Conservation (phyloP, 2,329 filamentous ascomycete genomes). For the Calonectria multiphialidica region DNA sequence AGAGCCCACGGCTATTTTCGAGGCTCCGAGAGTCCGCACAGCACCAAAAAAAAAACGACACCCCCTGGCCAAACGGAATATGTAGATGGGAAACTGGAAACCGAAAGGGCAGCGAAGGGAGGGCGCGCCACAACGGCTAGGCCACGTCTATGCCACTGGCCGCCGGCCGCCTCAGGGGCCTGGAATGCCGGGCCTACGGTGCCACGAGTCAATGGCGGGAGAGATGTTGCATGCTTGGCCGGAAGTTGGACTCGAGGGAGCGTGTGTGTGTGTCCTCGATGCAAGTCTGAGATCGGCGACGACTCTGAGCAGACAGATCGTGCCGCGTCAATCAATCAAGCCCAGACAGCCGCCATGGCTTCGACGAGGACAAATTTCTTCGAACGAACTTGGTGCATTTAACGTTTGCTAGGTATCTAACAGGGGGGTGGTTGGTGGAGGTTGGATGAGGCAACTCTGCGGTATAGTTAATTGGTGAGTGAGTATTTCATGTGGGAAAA, state of each 20-base stretch:
- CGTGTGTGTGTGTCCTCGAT: neutral
- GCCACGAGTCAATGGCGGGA: slow-evolving; percentile 12
- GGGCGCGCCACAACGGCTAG: slow-evolving; percentile 13
- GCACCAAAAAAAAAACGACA: neutral
- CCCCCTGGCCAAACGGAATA: neutral
- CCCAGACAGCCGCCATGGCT: neutral
- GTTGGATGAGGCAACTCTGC: neutral
- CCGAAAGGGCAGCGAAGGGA: neutral
- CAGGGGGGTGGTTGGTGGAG: neutral
- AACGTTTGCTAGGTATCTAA: neutral
- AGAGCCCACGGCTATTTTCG: neutral
- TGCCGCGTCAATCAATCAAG: neutral
- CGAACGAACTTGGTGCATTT: neutral
- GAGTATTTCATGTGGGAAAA: neutral
- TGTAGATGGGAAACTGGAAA: neutral
- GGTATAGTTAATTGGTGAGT: neutral
- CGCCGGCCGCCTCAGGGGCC: slow-evolving; percentile 16
- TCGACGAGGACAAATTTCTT: neutral
- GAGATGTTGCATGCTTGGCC: neutral
- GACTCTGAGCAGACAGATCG: neutral
- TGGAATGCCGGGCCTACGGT: slow-evolving; percentile 6
- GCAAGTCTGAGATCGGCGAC: neutral
- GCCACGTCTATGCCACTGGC: slow-evolving; percentile 6
- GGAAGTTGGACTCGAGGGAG: neutral
- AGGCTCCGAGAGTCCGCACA: neutral